Percentiles rank a stretch among this genome's conserved stretches.
Evolutionary conservation across 495 filamentous ascomycete genomes (phyloP).

Genomic region (Hapsidospora chrysogenum): DNA sequence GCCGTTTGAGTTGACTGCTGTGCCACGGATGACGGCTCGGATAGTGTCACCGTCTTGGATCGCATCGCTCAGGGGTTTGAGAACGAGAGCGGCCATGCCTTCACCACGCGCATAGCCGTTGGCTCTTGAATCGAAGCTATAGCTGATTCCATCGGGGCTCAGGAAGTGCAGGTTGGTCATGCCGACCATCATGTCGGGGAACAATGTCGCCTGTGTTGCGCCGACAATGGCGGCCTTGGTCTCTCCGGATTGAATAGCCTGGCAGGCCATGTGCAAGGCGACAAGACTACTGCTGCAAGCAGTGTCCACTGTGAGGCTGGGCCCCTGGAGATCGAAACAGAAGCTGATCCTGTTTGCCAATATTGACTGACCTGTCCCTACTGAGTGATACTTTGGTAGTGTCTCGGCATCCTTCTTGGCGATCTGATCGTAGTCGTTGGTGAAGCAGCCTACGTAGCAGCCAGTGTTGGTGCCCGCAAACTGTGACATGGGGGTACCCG

Average conservation of each 20-base stretch:
- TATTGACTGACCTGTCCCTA: too few species aligned
- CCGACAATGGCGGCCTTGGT: too few species aligned
- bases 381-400: too few species aligned
- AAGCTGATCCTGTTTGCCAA: too few species aligned
- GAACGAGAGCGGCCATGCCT: constrained; percentile 28
- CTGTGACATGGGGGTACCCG: not conserved
- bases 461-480: not conserved
- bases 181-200: constrained; percentile 20
- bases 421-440: constrained; percentile 69
- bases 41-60: constrained; percentile 29
- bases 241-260: too few species aligned
- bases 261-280: too few species aligned
- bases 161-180: constrained; percentile 14
- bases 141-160: constrained; percentile 19
- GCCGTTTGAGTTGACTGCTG: constrained; percentile 35
- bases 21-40: constrained; percentile 35
- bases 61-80: constrained; percentile 39
- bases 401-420: too few species aligned
- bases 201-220: too few species aligned
- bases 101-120: constrained; percentile 49
- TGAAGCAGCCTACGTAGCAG: constrained; percentile 33
- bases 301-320: too few species aligned
- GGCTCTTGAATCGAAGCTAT: constrained; percentile 36
- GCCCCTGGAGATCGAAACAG: too few species aligned
- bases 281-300: too few species aligned